Evolutionary conservation across 2,329 filamentous ascomycete species (phyloP), one percentile per base, ranked within the genome.

Genomic region (Xylariales sp.): DNA sequence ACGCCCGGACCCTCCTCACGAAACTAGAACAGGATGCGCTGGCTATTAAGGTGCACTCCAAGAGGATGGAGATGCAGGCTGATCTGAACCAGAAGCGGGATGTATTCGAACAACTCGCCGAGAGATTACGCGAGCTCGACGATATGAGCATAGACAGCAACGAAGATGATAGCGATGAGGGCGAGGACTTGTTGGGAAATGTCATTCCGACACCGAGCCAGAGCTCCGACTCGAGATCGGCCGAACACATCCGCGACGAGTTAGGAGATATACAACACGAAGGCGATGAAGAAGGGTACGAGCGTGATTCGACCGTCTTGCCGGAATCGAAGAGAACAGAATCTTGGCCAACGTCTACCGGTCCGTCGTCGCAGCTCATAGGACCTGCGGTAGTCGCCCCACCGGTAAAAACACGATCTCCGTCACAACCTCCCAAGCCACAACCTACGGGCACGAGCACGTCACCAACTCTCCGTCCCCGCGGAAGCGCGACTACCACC

Each of bases 21-120:
- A 89, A 86, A 67, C 85, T 93, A 49, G 92, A 94, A 77, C 91
- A 93, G 73, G 88, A 91, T 72, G 85, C 88, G 5, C 79, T 87
- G 14, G 82, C 80, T n/a, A 80, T 89, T 69, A 90, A 90, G 76
- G 81, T 86, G 39, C 85, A 86, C 64, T 78, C 83, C 5, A 87
- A 86, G 66, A 87, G 88, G 72, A 83, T 88, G 69, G 86, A 90
- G 65, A 77, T 86, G 18, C 90, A 93, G 78, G 80, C 82, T 28
- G 89, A 91, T 69, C 82, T 95, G 39, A 84, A 87, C 68, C 80
- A 81, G 50, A 91, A 93, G 74, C 86, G 90, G 65, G 89, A 91
- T 43, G 77, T 88, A 5, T 83, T 94, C 59, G 91, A 92, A 73
- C 83, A 86, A 62, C 79, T 95, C 49, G 82, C 87, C 50, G 88